Conservation (phyloP, 2,329 filamentous ascomycete species). For the Sporothrix sp. region DNA sequence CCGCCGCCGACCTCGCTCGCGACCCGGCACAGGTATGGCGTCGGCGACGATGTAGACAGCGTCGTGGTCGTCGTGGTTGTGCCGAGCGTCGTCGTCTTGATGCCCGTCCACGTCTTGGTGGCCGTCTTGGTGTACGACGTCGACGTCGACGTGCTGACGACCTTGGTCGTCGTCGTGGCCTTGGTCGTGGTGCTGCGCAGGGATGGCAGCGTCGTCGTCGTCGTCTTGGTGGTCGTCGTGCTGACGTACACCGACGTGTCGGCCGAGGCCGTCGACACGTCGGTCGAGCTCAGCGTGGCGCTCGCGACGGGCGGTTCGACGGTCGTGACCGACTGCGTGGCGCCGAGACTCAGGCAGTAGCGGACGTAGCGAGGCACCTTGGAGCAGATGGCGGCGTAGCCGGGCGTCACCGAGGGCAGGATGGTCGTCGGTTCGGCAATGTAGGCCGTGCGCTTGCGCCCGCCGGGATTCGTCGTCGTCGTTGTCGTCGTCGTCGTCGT, state of each 20-base stretch:
- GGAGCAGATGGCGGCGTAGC: neutral
- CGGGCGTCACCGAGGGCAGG: neutral
- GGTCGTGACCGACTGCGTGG: neutral
- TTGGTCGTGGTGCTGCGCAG: conserved; percentile 3
- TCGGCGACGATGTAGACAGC: neutral
- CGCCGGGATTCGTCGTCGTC: neutral
- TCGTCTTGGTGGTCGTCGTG: conserved; percentile 3
- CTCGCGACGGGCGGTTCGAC: neutral
- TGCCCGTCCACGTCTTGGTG: neutral
- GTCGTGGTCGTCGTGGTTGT: conserved; percentile 8
- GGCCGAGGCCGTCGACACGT: neutral
- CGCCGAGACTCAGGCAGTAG: neutral
- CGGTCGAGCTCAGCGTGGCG: neutral
- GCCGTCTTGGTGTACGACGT: neutral
- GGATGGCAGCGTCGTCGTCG: conserved; percentile 4
- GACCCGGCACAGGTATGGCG: neutral
- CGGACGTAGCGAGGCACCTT: neutral
- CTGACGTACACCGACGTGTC: neutral
- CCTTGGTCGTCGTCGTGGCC: neutral
- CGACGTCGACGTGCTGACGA: neutral
- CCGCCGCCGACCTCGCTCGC: neutral
- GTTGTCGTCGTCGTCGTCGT: neutral
- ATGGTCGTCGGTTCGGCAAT: neutral
- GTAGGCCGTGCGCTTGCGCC: neutral
- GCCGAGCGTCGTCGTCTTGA: neutral